Conservation (phyloP, 345 rosid species). For the Cardamine occulta region DNA sequence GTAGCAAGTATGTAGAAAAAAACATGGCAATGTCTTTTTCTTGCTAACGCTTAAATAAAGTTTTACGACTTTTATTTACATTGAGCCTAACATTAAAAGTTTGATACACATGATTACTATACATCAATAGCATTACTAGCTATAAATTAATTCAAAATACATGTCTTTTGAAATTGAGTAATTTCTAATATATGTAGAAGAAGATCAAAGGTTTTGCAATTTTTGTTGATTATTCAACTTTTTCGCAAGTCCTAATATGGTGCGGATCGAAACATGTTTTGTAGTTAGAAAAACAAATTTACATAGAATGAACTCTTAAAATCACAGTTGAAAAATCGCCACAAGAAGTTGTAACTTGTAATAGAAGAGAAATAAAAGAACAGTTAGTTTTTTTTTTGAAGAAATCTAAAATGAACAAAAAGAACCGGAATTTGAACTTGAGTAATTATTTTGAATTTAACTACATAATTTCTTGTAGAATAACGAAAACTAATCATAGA, state of each 20-base stretch:
- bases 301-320: too few species aligned
- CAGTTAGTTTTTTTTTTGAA: too few species aligned
- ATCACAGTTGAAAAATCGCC: too few species aligned
- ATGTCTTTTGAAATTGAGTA: too few species aligned
- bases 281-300: too few species aligned
- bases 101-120: not conserved
- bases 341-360: too few species aligned
- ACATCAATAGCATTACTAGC: not conserved
- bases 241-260: too few species aligned
- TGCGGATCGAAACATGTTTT: too few species aligned
- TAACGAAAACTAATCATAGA: not conserved
- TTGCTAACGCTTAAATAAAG: not conserved
- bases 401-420: not conserved
- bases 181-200: too few species aligned
- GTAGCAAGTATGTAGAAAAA: slow-evolving; percentile 8
- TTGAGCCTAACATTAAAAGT: not conserved
- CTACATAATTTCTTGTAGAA: not conserved
- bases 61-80: not conserved
- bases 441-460: not conserved
- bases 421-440: not conserved
- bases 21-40: not conserved
- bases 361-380: too few species aligned
- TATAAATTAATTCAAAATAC: not conserved
- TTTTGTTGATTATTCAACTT: too few species aligned
- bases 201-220: too few species aligned